Evolutionary conservation across 495 filamentous ascomycete species (phyloP).

Genomic region (Parathielavia hyrcaniae): DNA sequence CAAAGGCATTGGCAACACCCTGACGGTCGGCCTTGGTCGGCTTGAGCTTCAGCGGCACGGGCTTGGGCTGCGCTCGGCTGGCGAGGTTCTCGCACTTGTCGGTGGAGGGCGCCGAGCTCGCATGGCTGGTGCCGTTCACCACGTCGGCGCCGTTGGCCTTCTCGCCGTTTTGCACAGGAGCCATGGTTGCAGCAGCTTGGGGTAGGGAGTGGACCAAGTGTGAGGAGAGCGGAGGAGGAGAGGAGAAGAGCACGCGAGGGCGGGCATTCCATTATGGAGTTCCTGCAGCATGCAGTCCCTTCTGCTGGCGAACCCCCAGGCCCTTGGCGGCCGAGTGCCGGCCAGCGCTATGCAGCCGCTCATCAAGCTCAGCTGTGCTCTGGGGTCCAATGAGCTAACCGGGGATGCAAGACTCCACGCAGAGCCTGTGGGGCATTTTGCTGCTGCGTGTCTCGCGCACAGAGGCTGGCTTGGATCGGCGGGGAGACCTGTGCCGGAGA

Average conservation of each 20-base stretch:
- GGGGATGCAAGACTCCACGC: background rate
- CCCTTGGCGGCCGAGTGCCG: background rate
- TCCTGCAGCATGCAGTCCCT: background rate
- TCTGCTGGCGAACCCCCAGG: background rate
- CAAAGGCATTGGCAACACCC: constrained; percentile 48
- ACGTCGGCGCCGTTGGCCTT: constrained; percentile 16
- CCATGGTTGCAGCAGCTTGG: constrained; percentile 1
- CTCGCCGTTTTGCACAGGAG: constrained; percentile 11
- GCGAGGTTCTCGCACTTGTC: constrained; percentile 22
- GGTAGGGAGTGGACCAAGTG: background rate
- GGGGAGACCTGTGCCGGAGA: too few relatives aligned
- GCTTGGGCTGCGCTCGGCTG: constrained; percentile 25
- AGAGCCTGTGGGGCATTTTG: background rate
- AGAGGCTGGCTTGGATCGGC: background rate
- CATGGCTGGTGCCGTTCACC: constrained; percentile 10
- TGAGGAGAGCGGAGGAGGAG: background rate
- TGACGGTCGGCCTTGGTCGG: constrained; percentile 32
- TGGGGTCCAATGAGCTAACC: background rate
- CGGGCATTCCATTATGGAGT: background rate
- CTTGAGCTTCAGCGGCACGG: constrained; percentile 16
- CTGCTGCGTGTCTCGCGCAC: background rate
- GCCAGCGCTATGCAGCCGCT: background rate
- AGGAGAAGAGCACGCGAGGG: background rate
- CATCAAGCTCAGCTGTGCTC: background rate
- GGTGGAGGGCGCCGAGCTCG: constrained; percentile 3